Percentiles rank a stretch among this genome's conserved stretches.
These are phyloP conservation scores for Hymenoscyphus occultus DNA, from an alignment of 2,329 filamentous ascomycete species.

Conservation along the genomic window DNA sequence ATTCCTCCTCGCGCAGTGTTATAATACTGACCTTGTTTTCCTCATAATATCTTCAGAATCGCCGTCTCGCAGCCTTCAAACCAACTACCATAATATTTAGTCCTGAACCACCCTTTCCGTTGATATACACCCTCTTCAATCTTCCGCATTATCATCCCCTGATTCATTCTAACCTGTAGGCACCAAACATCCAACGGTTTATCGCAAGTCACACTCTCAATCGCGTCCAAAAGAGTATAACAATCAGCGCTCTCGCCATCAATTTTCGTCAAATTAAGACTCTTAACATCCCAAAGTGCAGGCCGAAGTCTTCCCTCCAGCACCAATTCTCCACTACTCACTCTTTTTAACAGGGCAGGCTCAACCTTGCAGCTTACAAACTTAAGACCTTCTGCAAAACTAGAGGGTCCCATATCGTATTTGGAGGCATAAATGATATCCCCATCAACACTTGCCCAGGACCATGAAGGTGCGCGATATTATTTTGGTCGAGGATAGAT, in stretches of 20 bases:
- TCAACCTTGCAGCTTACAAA: not conserved
- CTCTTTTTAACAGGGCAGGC: not conserved
- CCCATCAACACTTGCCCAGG: conserved; percentile 6
- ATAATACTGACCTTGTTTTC: no score
- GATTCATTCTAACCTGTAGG: not conserved
- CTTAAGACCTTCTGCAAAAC: not conserved
- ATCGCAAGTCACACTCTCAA: not conserved
- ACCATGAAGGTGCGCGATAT: conserved; percentile 2
- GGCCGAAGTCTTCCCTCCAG: not conserved
- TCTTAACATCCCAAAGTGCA: not conserved
- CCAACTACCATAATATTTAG: not conserved
- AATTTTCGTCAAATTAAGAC: not conserved
- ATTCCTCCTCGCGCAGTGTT: no score
- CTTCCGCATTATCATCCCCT: not conserved
- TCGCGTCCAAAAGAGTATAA: not conserved
- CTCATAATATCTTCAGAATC: not conserved
- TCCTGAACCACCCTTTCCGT: not conserved
- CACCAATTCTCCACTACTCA: not conserved
- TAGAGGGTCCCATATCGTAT: not conserved
- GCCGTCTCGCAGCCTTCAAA: not conserved
- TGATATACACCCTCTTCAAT: not conserved
- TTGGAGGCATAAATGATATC: not conserved
- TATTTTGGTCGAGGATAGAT: not conserved
- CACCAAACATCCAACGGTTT: not conserved
- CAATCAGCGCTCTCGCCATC: not conserved